Percentiles rank a stretch among this genome's conserved stretches.
Evolutionary conservation across 352 stramenopile genomes (phyloP).

Genomic region (Globisporangium nodosum): DNA sequence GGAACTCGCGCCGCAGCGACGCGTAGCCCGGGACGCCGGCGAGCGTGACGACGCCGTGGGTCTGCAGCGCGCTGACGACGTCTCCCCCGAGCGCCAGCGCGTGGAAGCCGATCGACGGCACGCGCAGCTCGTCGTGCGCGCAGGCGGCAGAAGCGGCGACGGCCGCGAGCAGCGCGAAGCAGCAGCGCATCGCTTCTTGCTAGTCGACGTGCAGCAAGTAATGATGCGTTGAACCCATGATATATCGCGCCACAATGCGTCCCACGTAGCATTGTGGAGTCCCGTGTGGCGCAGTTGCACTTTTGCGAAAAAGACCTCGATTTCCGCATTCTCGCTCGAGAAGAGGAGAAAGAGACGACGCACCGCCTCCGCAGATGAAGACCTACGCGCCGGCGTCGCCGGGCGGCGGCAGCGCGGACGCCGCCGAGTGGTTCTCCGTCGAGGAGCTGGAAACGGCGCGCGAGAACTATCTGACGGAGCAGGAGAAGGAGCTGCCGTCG

Average conservation of each 20-base stretch:
- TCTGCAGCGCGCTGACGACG: conserved; percentile 9
- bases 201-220: too few species aligned
- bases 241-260: not conserved
- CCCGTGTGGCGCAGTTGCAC: not conserved
- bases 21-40: conserved; percentile 9
- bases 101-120: conserved; percentile 11
- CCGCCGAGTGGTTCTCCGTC: conserved; percentile 60
- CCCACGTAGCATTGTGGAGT: not conserved
- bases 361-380: conserved; percentile 5
- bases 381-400: conserved; percentile 12
- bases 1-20: conserved; percentile 5
- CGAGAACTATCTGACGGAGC: conserved; percentile 70
- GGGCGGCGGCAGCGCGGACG: conserved; percentile 4
- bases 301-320: not conserved
- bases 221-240: not conserved
- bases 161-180: not conserved
- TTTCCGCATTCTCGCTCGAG: not conserved
- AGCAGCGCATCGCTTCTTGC: not conserved
- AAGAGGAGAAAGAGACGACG: not conserved
- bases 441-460: conserved; percentile 66
- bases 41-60: conserved; percentile 14
- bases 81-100: conserved; percentile 4
- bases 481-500: conserved; percentile 68
- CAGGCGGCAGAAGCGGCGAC: not conserved
- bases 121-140: not conserved